Base-by-base conservation (phyloP, 768 basidiomycete genomes). In the Rhizopogon roseolus region DNA sequence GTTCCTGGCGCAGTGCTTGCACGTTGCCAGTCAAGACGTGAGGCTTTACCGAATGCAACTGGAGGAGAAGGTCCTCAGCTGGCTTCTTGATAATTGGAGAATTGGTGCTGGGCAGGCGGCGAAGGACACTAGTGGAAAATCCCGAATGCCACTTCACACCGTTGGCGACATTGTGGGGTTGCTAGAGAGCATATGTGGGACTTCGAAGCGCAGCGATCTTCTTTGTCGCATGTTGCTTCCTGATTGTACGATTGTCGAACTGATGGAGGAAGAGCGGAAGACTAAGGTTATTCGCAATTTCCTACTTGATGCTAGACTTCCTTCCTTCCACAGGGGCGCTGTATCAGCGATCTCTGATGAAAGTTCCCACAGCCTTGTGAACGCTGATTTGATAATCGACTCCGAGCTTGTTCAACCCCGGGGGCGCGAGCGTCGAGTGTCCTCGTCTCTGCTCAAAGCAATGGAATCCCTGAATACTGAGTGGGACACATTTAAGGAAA, bases 61-160 rank as follows among this genome's bases (percentile, higher is more conserved):
- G n/a, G 88, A 92, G 65, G 91, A 93, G 64, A 91, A 92, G 64
- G 85, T 90, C 4, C 65, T 94, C 14, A 78, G 73, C 50, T 97
- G 96, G 94, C 69, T 97, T 34, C 68, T 81, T 13, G 87, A 88
- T 54, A 79, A 76, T 43, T 96, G 93, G 89, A 70, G 68, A 36
- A 66, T 79, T 10, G 64, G 72, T n/a, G 64, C 73, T 9, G 46
- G 44, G 7, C 73, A 66, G 37, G 69, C 77, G 11, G 70, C 62
- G 59, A 72, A 66, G 63, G 70, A 68, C 16, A 63, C 69, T 49
- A 62, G 67, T 52, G 66, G 64, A 43, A 69, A 66, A 45, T 66
- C 70, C 2, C 73, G 73, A 49, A 71, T 85, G 67, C 77, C 84
- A 7, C 66, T 78, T 2, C 75, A 83, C 60, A 75, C 77, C 9